Percentiles rank a stretch among this genome's conserved stretches.
phyloP scores from a whole-genome alignment of 2,329 filamentous ascomycete genomes.

The Hypoxylon sp. region DNA sequence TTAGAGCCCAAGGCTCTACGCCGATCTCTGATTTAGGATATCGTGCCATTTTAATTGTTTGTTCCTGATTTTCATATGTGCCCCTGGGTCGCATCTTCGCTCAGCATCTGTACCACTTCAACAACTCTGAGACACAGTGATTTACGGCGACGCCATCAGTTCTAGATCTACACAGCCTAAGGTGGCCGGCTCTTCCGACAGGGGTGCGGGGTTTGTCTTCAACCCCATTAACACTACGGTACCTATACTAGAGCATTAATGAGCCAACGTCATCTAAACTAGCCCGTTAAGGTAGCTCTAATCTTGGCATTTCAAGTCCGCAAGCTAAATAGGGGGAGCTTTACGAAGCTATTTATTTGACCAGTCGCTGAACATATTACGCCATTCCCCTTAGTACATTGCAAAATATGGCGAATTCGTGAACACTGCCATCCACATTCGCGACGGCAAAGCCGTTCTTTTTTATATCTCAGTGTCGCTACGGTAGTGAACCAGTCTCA shows the following conservation, averaged over 20 bases:
- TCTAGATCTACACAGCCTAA: slow-evolving; percentile 8
- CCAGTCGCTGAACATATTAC: not conserved
- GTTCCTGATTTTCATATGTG: slow-evolving; percentile 17
- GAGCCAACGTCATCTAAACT: slow-evolving; percentile 33
- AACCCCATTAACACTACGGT: slow-evolving; percentile 14
- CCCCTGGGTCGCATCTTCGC: not conserved
- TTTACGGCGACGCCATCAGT: slow-evolving; percentile 19
- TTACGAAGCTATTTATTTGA: not conserved
- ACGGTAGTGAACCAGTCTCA: not conserved
- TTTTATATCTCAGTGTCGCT: not conserved
- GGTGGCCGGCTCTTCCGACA: slow-evolving; percentile 22
- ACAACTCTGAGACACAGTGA: slow-evolving; percentile 18
- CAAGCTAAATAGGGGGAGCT: slow-evolving; percentile 5
- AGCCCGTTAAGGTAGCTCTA: slow-evolving; percentile 18
- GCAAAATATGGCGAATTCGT: slow-evolving; percentile 5
- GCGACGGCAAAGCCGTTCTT: not conserved
- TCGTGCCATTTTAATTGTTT: slow-evolving; percentile 25
- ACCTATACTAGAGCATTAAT: not conserved
- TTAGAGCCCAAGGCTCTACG: slow-evolving; percentile 16
- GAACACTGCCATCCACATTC: not conserved
- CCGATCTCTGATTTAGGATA: slow-evolving; percentile 27
- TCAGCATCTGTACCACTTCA: slow-evolving; percentile 7
- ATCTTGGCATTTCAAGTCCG: slow-evolving; percentile 1
- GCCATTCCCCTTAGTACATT: not conserved
- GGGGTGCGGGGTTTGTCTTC: slow-evolving; percentile 27